Base-by-base conservation (phyloP, 73 alveolate genomes). In the Durusdinium trenchii region DNA sequence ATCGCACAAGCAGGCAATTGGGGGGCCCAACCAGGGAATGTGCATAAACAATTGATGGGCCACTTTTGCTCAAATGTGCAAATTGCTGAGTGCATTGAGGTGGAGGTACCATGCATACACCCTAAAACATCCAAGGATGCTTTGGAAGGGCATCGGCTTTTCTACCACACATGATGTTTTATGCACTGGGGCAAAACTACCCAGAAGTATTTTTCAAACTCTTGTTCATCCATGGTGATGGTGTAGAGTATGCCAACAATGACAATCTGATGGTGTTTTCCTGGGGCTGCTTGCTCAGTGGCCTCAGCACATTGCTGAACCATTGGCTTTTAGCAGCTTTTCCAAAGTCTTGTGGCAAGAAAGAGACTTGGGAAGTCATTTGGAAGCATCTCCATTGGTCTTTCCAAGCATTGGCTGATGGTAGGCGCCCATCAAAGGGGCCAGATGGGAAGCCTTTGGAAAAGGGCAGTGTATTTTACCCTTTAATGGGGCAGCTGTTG, bases 331-430 rank as follows among this genome's bases (percentile, higher is more conserved):
- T 84, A 38, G 94, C 94, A 20, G 32, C 50, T 48, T 71, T 71
- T 76, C 94, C 94, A 36, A 84, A 84, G 76, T 84, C 94, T 51
- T 84, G 94, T 54, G 67, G 76, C 78, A n/a, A 35, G 5, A 54
- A 51, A 48, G 76, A 38, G n/a, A 84, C 94, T n/a, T 84, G 94
- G 94, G 78, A 84, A 48, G 94, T 52, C 30, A 84, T 50, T 51
- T 48, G 67, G 94, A 48, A 43, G 43, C 43, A n/a, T 18, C 38
- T 76, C 62, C 52, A 18, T 40, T 76, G 87, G 87, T 43, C 62
- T 47, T 76, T 76, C 40, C 18, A 40, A 76, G 87, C 87, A 42
- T 76, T 76, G 87, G 87, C 87, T 42, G 38, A 28, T 76, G 87
- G 87, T 61, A 6, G 43, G 48, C 87, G 43, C 43, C 87, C 87